A percentile compares a stretch with the other conserved stretches of the same genome.
Conservation (phyloP, 2,329 filamentous ascomycete genomes). For the Coleophoma eucalyptorum region DNA sequence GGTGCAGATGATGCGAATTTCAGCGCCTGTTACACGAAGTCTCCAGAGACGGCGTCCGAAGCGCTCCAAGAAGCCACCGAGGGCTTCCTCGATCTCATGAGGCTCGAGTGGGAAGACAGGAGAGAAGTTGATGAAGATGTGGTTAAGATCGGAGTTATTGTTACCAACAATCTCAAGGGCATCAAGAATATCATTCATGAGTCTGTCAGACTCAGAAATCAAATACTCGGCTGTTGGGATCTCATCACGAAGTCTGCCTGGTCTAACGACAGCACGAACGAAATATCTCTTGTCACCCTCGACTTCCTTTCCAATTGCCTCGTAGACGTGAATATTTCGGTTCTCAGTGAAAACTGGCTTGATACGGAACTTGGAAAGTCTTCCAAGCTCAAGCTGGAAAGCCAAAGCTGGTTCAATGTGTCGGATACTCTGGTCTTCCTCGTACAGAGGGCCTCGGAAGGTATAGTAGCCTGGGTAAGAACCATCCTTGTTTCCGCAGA, state of each 20-base stretch:
- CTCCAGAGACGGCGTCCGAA: constrained; percentile 95
- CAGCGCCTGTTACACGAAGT: constrained; percentile 91
- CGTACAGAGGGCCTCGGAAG: constrained; percentile 87
- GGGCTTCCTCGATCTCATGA: constrained; percentile 83
- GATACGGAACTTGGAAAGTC: constrained; percentile 95
- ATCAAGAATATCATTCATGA: constrained; percentile 97
- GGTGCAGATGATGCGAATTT: constrained; percentile 98
- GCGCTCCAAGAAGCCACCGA: constrained; percentile 92
- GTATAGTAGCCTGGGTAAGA: constrained; percentile 97
- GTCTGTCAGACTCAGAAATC: constrained; percentile 91
- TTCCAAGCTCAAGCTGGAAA: constrained; percentile 95
- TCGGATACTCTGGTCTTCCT: constrained; percentile 92
- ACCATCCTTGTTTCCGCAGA: constrained; percentile 90
- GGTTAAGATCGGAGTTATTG: constrained; percentile 98
- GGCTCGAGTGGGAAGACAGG: constrained; percentile 92
- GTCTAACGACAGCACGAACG: constrained; percentile 89
- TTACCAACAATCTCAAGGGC: constrained; percentile 98
- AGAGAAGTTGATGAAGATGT: constrained; percentile 99
- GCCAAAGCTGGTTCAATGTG: constrained; percentile 94
- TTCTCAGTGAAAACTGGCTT: constrained; percentile 99
- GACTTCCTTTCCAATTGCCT: constrained; percentile 89
- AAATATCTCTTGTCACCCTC: constrained; percentile 99
- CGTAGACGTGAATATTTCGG: constrained; percentile 98
- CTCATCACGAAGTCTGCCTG: constrained; percentile 90
- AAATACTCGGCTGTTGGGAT: constrained; percentile 98